Evolutionary conservation across 768 basidiomycete genomes (phyloP), one percentile per base, ranked within the genome.

Genomic region (Tylopilus vinaceipallidus): DNA sequence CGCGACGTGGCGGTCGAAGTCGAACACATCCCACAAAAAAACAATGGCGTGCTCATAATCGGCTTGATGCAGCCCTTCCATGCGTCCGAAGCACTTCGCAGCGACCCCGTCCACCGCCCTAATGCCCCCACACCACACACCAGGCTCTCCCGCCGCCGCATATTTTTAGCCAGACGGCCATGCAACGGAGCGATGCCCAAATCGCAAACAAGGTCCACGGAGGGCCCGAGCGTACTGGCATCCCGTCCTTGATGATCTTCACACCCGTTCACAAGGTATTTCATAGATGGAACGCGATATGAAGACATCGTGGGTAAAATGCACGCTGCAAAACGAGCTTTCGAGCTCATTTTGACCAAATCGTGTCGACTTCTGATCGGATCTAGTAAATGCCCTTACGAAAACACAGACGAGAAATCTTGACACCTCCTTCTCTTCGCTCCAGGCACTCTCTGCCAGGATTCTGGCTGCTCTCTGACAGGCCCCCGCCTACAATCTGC

Each of bases 301-400:
- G 59, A 50, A 29, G 30, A 24, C 23, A 36, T 36, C 62, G 62
- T 65, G 61, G 60, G 62, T 53, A 48, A 62, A 45, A 26, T 14
- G n/a, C 24, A 38, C 35, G n/a, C 19, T 42, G 23, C 23, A 48
- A 49, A 48, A 14, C 39, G 6, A n/a, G 49, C 36, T 50, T 56
- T 65, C 64, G 63, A 67, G 26, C 38, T 47, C 45, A 35, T 42
- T 65, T 57, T 67, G 32, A 63, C 65, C 65, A 63, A 57, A 67
- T 57, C 13, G 47, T 44, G 37, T 34, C 23, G 47, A 35, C 57
- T 65, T 64, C 64, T 66, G 54, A 64, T 66, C 58, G 44, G 58
- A 60, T 53, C 56, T 47, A 16, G 16, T 42, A 12, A 29, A n/a
- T n/a, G n/a, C 16, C 27, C n/a, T 33, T n/a, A 42, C 22, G 26